Base-by-base conservation (phyloP, 441 rosid species). In the Melianthus villosus region DNA sequence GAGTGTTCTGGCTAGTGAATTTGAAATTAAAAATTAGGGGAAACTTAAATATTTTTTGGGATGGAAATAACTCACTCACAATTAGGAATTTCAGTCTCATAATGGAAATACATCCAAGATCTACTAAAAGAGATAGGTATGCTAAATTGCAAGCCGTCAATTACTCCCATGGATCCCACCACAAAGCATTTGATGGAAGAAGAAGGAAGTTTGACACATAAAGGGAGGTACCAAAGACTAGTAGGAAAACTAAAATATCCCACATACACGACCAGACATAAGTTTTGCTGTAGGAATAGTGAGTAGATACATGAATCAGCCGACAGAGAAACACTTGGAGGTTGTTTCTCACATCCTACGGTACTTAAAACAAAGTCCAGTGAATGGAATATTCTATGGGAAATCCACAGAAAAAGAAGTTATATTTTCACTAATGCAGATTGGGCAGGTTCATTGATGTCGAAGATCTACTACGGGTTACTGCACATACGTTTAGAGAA, bases 251-350 rank as follows among this genome's bases (percentile, higher is more conserved):
- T 22, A 8, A 11, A 20, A 7, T 39, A 23, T 7, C 5, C 22
- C 26, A 10, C 29, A 0, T 22, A 22, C 19, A 14, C 3, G 12
- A 7, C 12, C 32, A 2, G 12, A 28, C 9, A 28, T 9, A 2
- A 6, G 23, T 20, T 28, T 28, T 28, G 4, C 3, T 10, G n/a
- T 38, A 14, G 12, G 42, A 4, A 0, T 25, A 6, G 15, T 35
- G 2, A 30, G 28, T 6, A 26, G 31, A 11, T 44, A 30, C 12
- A 46, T 34, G 42, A 12, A 46, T 3, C n/a, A 37, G 11, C 13
- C 43, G 1, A 25, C 4, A 0, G 43, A 47, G 10, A 8, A 23
- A n/a, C 23, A 16, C 9, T 0, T 47, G 10, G 2, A 16, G 1
- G 43, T 14, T 4, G 4, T 12, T 2, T 4, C 25, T 9, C 6